These are phyloP conservation scores for Telfairia occidentalis DNA, from an alignment of 331 rosid genomes.

Conservation along the genomic window DNA sequence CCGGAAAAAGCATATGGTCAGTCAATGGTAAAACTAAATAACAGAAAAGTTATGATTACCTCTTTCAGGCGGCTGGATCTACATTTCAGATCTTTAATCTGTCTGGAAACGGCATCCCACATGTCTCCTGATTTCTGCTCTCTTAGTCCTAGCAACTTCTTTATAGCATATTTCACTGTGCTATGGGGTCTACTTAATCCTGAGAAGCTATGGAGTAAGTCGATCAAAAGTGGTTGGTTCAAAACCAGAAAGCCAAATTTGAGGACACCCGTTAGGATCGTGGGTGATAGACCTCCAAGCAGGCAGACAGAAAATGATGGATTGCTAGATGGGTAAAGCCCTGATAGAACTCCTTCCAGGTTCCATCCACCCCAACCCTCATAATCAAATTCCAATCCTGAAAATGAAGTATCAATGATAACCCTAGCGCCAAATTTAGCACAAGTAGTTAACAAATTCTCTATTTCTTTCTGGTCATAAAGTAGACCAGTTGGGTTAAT, in stretches of 20 bases:
- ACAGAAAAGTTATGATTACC: constrained; percentile 29
- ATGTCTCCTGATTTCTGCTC: constrained; percentile 52
- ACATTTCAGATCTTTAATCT: constrained; percentile 36
- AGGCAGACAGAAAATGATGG: constrained; percentile 63
- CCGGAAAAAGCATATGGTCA: not conserved
- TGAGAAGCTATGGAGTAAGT: constrained; percentile 52
- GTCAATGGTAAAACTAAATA: not conserved
- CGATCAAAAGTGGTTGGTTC: constrained; percentile 48
- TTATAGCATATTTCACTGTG: constrained; percentile 75
- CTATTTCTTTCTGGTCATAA: constrained; percentile 66
- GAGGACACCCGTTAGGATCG: constrained; percentile 63
- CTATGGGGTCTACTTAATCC: constrained; percentile 79
- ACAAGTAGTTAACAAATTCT: constrained; percentile 44
- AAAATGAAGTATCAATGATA: constrained; percentile 72
- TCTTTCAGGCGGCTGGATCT: constrained; percentile 64
- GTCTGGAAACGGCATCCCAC: constrained; percentile 47
- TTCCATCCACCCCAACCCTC: constrained; percentile 79
- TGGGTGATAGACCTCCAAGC: constrained; percentile 80
- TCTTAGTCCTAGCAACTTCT: constrained; percentile 61
- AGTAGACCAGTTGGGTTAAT: constrained; percentile 79
- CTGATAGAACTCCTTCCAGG: constrained; percentile 49
- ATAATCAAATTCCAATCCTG: constrained; percentile 79
- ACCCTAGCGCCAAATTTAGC: constrained; percentile 88
- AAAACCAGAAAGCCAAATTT: constrained; percentile 71
- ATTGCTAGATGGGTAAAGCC: constrained; percentile 31